Evolutionary conservation across 768 basidiomycete species (phyloP).

Genomic region (Mycena galopus): DNA sequence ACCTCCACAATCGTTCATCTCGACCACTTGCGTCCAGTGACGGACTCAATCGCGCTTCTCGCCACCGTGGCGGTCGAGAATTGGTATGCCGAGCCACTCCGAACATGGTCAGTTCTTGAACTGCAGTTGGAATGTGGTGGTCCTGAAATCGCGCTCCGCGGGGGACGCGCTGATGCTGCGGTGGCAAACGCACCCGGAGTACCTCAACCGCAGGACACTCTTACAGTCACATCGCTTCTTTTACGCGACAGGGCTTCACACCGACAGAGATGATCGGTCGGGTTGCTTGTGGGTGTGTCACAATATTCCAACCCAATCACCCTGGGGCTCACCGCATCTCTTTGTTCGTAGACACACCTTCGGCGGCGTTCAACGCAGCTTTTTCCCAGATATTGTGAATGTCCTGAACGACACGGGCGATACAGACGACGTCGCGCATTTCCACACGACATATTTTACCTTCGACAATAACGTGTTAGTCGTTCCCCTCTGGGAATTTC

Average conservation of each 20-base stretch:
- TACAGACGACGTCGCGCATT: conserved; percentile 20
- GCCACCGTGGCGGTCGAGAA: conserved; percentile 21
- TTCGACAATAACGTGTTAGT: conserved; percentile 28
- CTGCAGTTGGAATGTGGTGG: conserved; percentile 6
- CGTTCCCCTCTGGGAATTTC: too few species aligned
- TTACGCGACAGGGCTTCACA: conserved; percentile 27
- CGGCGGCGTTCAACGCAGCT: conserved; percentile 19
- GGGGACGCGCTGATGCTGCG: conserved; percentile 8
- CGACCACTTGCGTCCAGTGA: too few species aligned
- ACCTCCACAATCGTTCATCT: not conserved
- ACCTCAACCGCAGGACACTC: conserved; percentile 5
- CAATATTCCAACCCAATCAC: too few species aligned
- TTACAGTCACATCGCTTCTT: conserved; percentile 20
- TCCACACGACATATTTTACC: conserved; percentile 11
- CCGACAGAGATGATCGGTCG: conserved; percentile 29
- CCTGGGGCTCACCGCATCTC: not conserved
- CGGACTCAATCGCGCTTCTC: conserved; percentile 22
- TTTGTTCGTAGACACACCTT: too few species aligned
- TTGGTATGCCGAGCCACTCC: conserved; percentile 10
- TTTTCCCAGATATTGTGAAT: conserved; percentile 12
- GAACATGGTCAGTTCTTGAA: not conserved
- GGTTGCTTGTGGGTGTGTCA: conserved; percentile 28
- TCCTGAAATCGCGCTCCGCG: conserved; percentile 17
- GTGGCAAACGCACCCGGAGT: conserved; percentile 13
- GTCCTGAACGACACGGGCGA: not conserved